Evolutionary conservation across 164 flowering plant genomes (phyloP), one percentile per base, ranked within the genome.

Genomic region (Euptelea pleiosperma): DNA sequence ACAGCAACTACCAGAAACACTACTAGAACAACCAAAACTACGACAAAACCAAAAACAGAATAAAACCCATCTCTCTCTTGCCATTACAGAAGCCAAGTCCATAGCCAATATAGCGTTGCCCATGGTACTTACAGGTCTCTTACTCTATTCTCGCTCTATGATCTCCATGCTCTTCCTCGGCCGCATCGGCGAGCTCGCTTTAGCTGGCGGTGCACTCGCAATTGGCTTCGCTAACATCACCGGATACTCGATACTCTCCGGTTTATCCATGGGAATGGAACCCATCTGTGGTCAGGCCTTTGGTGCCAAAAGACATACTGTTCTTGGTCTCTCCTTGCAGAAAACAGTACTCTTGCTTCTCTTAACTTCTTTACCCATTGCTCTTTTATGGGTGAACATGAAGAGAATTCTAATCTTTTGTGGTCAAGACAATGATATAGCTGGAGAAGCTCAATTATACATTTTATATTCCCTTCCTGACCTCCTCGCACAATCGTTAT

Each of bases 91-190:
- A 58, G 71, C 74, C 25, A 66, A 42, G 28, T 55, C 64, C 66
- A 77, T 82, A 37, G 64, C 76, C 22, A 61, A 57, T 21, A 77
- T 84, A 24, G 74, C 84, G 11, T 33, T 82, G 36, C 90, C 90
- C 7, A 79, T 82, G 82, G 55, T 80, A 4, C 33, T 84, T 4
- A 80, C 85, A 0, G 84, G 84, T 8, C 74, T 84, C 2, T 24
- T 84, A 6, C 75, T 84, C 58, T 84, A 78, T 69, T 77, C 79
- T 4, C 84, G 90, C 44, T 82, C 90, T 6, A 67, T 84, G 73
- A 71, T 82, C 57, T 84, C 90, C 70, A 80, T 82, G 84, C 65
- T 84, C 56, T 84, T 84, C 65, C 82, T 84, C 7, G 87, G 90
- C 70, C 79, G 69, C 40, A 79, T 82, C 3, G 90, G 87, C 11